Evolutionary conservation across 2,329 filamentous ascomycete genomes (phyloP), one percentile per base, ranked within the genome.

Genomic region (Phoma herbarum): DNA sequence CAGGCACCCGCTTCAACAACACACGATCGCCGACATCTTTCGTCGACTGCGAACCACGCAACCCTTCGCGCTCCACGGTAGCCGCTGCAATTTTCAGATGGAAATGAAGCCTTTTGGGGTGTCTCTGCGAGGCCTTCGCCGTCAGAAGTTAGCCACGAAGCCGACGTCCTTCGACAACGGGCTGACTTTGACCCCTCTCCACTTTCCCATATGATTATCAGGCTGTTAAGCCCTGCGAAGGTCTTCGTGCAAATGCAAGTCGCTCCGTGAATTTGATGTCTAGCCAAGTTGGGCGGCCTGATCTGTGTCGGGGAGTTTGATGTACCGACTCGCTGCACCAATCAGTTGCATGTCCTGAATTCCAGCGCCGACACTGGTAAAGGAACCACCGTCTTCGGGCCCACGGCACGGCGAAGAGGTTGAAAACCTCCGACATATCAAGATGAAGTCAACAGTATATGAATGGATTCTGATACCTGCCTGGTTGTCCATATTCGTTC

Each of bases 61-160:
- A 29, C 12, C 12, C 26, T 20, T 49, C 52, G 44, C 44, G 28
- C 11, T 44, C 37, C 52, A 29, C 45, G 52, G 52, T 28, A 29
- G n/a, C 52, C 52, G 37, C 28, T n/a, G 4, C 22, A 29, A 4
- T 11, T 14, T 20, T 18, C 37, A 25, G 11, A 16, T 16, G 10
- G 35, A 20, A 0, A 39, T 20, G 18, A 14, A 39, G 35, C n/a
- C 20, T 39, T 20, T 11, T n/a, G 18, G 20, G 35, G 20, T 39
- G 35, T 11, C n/a, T 4, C 4, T 39, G 35, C 18, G 8, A 39
- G n/a, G 18, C 18, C 16, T 20, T 39, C 20, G 9, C 10, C 20
- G 4, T 23, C 20, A 12, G 14, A 20, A 23, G 37, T 20, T 5
- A 41, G 20, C 37, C 11, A 20, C 11, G 18, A 41, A 41, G 37